Percentiles rank a stretch among this genome's conserved stretches.
These are phyloP conservation scores for Suillus discolor DNA, from an alignment of 768 basidiomycete genomes.

Conservation along the genomic window DNA sequence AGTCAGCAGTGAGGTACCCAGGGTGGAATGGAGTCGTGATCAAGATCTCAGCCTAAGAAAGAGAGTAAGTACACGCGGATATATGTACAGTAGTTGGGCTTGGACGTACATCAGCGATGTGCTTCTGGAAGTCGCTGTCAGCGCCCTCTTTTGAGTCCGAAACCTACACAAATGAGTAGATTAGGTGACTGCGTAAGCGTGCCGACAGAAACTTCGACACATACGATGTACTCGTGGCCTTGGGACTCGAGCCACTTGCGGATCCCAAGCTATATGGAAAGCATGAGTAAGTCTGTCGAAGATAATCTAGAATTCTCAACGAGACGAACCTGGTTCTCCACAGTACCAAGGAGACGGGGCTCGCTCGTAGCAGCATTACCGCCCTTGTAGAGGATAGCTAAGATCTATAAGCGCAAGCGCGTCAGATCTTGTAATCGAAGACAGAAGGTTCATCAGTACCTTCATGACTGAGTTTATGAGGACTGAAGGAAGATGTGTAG, in stretches of 20 bases:
- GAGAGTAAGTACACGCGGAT: conserved; percentile 17
- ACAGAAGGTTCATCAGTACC: conserved; percentile 27
- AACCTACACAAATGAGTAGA: conserved; percentile 44
- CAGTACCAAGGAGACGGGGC: conserved; percentile 76
- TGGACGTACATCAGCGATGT: conserved; percentile 70
- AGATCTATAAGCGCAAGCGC: conserved; percentile 46
- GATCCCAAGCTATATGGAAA: conserved; percentile 62
- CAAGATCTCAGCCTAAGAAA: conserved; percentile 67
- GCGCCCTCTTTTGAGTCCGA: conserved; percentile 84
- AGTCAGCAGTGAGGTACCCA: conserved; percentile 76
- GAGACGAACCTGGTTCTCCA: conserved; percentile 68
- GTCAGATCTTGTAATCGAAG: neutral
- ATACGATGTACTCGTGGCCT: conserved; percentile 76
- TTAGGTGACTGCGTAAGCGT: conserved; percentile 9
- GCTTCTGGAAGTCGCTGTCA: conserved; percentile 79
- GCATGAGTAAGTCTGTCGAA: neutral
- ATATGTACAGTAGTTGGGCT: neutral
- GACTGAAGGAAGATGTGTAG: conserved; percentile 6
- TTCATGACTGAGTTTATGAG: conserved; percentile 40
- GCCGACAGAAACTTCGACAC: conserved; percentile 19
- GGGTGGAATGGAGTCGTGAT: conserved; percentile 90
- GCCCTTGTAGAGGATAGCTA: conserved; percentile 77
- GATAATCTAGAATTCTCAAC: neutral
- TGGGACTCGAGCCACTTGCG: conserved; percentile 64
- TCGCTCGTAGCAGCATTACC: conserved; percentile 65